Base-by-base conservation (phyloP, 371 early-diverging fungal species). In the Batkoa obscura region DNA sequence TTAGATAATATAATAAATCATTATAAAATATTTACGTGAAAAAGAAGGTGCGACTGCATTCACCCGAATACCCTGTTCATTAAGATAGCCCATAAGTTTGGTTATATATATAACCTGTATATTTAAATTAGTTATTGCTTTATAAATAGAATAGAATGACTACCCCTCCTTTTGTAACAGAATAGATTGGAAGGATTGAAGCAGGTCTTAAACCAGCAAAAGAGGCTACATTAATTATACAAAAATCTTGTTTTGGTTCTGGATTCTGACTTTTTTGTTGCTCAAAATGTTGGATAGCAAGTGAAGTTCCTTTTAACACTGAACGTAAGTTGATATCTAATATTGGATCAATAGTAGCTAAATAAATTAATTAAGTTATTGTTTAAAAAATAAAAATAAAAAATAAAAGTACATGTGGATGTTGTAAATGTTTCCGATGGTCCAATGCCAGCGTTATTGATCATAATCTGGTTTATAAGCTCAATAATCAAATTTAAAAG, bases 391-490 rank as follows among this genome's bases (percentile, higher is more conserved):
- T 3, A 6, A 9, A 3, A 2, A 35, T 32, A 30, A 3, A 30
- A 15, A 9, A 35, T 10, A 32, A 50, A 30, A 33, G 5, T 50
- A 50, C 50, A 10, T 30, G 32, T 32, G 8, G 6, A 5, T 2
- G 9, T 50, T 35, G 3, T 15, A 34, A 8, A 9, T 5, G 17
- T 50, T 32, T 50, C 50, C 15, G 1, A 2, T 36, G 9, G 30
- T 1, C 36, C 36, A n/a, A 50, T 36, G n/a, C 51, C 51, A 9
- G 51, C 51, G 30, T 50, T 50, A 38, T 50, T 50, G 34, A 50
- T 4, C 30, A 50, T 3, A 36, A 50, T 50, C 51, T 50, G 37
- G 34, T 30, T 34, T 3, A 36, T 38, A 36, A 37, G 3, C 3
- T 6, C n/a, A 38, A 50, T 3, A 2, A 35, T 2, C 34, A 50